phyloP scores from a whole-genome alignment of 2,329 filamentous ascomycete species.

The Biscogniauxia marginata region DNA sequence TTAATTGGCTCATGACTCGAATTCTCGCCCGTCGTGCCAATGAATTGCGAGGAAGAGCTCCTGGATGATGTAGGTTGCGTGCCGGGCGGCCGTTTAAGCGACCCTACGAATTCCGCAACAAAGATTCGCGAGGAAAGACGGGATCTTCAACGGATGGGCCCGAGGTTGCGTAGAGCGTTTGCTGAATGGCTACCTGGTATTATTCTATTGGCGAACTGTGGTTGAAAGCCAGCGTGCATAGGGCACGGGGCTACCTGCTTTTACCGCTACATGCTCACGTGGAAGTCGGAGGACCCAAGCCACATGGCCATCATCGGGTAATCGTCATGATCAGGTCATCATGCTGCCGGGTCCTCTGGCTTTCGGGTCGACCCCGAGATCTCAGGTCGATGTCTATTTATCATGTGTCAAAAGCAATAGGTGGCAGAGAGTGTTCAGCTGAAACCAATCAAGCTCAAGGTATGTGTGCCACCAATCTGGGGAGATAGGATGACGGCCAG shows the following conservation, averaged over 20 bases:
- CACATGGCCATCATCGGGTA: neutral
- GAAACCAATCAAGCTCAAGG: neutral
- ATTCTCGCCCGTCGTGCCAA: neutral
- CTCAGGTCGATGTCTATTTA: neutral
- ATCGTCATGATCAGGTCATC: neutral
- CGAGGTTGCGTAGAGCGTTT: neutral
- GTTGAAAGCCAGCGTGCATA: neutral
- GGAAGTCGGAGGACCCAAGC: neutral
- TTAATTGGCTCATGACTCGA: neutral
- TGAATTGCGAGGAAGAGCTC: neutral
- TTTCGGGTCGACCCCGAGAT: neutral
- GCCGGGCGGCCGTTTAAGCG: neutral
- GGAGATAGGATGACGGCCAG: neutral
- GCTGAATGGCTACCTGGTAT: neutral
- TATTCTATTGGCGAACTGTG: neutral
- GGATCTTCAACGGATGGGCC: neutral
- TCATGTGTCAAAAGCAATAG: neutral
- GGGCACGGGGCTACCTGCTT: neutral
- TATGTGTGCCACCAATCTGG: neutral
- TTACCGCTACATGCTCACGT: neutral
- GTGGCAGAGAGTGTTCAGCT: neutral
- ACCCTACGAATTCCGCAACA: neutral
- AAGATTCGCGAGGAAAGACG: neutral
- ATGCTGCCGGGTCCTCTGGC: neutral
- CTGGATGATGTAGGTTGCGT: neutral